phyloP scores from a whole-genome alignment of 371 early-diverging fungal species.

The Mucor saturninus region DNA sequence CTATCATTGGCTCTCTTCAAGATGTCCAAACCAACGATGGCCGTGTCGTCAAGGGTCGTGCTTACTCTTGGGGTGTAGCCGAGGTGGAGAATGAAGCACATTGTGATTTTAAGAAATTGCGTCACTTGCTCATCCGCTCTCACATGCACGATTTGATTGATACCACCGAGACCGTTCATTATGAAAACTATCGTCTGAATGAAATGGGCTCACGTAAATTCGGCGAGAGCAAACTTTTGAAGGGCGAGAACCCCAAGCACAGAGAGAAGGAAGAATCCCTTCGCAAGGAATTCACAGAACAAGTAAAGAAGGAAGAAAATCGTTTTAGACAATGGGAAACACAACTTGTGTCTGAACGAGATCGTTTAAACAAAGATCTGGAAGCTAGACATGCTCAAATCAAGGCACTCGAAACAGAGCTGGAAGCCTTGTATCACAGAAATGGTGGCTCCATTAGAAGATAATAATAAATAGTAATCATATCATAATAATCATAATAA shows the following conservation, averaged over 20 bases:
- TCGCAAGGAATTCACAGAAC: slow-evolving; percentile 90
- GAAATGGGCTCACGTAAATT: slow-evolving; percentile 84
- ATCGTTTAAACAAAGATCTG: slow-evolving; percentile 95
- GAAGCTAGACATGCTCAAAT: slow-evolving; percentile 92
- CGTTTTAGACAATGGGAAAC: slow-evolving; percentile 95
- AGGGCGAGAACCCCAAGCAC: slow-evolving; percentile 81
- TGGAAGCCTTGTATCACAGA: slow-evolving; percentile 58
- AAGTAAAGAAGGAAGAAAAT: slow-evolving; percentile 90
- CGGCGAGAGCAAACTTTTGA: slow-evolving; percentile 69
- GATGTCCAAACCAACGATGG: slow-evolving; percentile 82
- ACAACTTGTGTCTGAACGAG: slow-evolving; percentile 92
- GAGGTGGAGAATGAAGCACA: slow-evolving; percentile 91
- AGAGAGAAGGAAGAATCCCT: slow-evolving; percentile 93
- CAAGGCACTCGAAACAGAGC: slow-evolving; percentile 87
- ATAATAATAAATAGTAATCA: slow-evolving; percentile 1
- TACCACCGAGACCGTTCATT: slow-evolving; percentile 89
- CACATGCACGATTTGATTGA: slow-evolving; percentile 93
- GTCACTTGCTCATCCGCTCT: slow-evolving; percentile 88
- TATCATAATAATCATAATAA: no score
- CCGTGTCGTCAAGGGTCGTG: slow-evolving; percentile 80
- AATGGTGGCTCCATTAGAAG: slow-evolving; percentile 42
- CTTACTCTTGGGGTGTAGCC: slow-evolving; percentile 94
- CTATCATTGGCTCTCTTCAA: slow-evolving; percentile 89
- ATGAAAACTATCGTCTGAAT: slow-evolving; percentile 83
- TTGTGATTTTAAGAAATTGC: slow-evolving; percentile 93